Evolutionary conservation across 805 yeast genomes (phyloP).

Genomic region (Pichia cephalocereana): DNA sequence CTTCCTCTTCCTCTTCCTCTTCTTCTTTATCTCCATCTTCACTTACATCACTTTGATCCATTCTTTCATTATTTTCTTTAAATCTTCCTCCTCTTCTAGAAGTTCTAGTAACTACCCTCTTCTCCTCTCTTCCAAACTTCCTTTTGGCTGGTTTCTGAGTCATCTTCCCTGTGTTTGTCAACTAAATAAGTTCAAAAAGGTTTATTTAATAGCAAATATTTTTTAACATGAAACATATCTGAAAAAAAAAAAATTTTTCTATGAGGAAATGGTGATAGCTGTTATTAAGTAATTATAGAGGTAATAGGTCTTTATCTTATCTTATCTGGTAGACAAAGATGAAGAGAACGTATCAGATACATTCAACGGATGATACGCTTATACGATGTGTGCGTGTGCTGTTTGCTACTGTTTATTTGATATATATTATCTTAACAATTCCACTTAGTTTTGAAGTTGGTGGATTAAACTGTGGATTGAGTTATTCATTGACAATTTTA

Average conservation of each 20-base stretch:
- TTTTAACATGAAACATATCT: too few species aligned
- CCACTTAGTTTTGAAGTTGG: slow-evolving; percentile 94
- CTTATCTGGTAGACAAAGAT: too few species aligned
- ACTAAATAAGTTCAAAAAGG: neutral
- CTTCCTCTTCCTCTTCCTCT: slow-evolving; percentile 22
- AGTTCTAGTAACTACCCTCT: slow-evolving; percentile 52
- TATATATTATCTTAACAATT: slow-evolving; percentile 67
- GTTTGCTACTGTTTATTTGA: slow-evolving; percentile 52
- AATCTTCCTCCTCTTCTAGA: slow-evolving; percentile 22
- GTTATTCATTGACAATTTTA: slow-evolving; percentile 69
- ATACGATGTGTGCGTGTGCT: slow-evolving; percentile 24
- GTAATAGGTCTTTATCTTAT: too few species aligned
- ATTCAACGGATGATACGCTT: neutral
- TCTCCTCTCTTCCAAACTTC: slow-evolving; percentile 51
- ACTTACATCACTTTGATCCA: slow-evolving; percentile 10
- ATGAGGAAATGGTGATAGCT: too few species aligned
- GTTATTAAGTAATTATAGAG: too few species aligned
- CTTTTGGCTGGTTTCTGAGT: too few species aligned
- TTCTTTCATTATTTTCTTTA: slow-evolving; percentile 13
- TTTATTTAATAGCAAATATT: neutral
- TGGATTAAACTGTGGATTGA: slow-evolving; percentile 80
- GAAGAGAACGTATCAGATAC: neutral
- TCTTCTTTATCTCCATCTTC: slow-evolving; percentile 26
- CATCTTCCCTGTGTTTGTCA: slow-evolving; percentile 10
- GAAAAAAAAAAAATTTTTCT: too few species aligned